A percentile compares a stretch with the other conserved stretches of the same genome.
Evolutionary conservation across 768 basidiomycete genomes (phyloP).

Genomic region (Grammothele lineata): DNA sequence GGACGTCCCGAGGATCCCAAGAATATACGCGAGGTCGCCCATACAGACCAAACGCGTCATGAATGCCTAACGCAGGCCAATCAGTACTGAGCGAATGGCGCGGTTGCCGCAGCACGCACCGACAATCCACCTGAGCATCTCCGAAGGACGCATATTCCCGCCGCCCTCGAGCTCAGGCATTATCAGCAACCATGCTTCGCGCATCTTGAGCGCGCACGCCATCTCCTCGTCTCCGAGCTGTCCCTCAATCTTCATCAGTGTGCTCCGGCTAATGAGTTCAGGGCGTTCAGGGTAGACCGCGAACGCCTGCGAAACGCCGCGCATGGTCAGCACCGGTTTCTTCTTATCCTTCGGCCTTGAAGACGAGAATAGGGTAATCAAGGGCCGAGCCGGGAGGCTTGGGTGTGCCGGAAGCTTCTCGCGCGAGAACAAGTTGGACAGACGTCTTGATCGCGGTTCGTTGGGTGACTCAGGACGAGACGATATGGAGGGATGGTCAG

Average conservation of each 20-base stretch:
- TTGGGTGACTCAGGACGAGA: slow-evolving; percentile 16
- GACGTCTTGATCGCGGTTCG: slow-evolving; percentile 42
- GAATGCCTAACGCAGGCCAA: slow-evolving; percentile 47
- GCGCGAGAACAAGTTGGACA: slow-evolving; percentile 67
- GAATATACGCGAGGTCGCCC: slow-evolving; percentile 83
- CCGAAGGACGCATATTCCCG: slow-evolving; percentile 52
- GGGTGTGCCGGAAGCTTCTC: slow-evolving; percentile 31
- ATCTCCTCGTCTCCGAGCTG: slow-evolving; percentile 74
- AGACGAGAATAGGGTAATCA: slow-evolving; percentile 57
- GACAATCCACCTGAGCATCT: slow-evolving; percentile 90
- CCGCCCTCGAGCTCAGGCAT: slow-evolving; percentile 83
- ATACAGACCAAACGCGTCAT: slow-evolving; percentile 85
- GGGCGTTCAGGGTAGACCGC: slow-evolving; percentile 96
- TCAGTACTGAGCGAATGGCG: not conserved
- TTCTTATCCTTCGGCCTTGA: slow-evolving; percentile 73
- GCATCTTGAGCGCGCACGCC: slow-evolving; percentile 54
- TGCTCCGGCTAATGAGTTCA: slow-evolving; percentile 83
- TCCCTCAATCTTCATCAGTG: slow-evolving; percentile 90
- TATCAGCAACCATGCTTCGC: slow-evolving; percentile 83
- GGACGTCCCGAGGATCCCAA: slow-evolving; percentile 83
- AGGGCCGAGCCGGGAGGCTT: slow-evolving; percentile 25
- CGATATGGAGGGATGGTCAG: slow-evolving; percentile 24
- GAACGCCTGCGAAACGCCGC: slow-evolving; percentile 76
- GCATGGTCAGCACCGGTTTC: slow-evolving; percentile 65
- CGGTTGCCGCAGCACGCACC: slow-evolving; percentile 44